These are phyloP conservation scores for Gymnopus androsaceus DNA, from an alignment of 1,284 basidiomycete genomes.

Conservation along the genomic window DNA sequence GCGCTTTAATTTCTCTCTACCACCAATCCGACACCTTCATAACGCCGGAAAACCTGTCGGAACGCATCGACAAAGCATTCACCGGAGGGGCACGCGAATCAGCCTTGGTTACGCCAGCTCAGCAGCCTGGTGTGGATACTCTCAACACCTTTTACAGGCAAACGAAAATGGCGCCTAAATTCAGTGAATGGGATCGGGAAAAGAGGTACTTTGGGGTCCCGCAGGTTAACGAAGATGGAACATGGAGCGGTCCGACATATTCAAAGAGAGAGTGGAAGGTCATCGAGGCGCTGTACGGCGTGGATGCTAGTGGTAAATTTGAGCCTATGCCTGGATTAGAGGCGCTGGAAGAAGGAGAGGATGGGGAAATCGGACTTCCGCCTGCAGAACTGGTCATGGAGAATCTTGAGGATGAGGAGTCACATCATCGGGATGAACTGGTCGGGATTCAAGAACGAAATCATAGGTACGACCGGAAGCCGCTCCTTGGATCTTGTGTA, in stretches of 20 bases:
- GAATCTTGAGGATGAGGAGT: slow-evolving; percentile 24
- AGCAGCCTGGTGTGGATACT: slow-evolving; percentile 8
- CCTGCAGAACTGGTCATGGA: background rate
- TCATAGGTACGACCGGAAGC: background rate
- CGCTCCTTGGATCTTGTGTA: background rate
- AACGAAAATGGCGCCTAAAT: slow-evolving; percentile 38
- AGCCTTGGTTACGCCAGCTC: background rate
- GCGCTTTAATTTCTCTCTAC: slow-evolving; percentile 71
- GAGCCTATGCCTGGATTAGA: slow-evolving; percentile 55
- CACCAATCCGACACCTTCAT: slow-evolving; percentile 69
- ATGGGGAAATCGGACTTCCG: slow-evolving; percentile 23
- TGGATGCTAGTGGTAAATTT: slow-evolving; percentile 33
- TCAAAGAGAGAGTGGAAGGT: slow-evolving; percentile 47
- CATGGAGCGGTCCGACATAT: slow-evolving; percentile 36
- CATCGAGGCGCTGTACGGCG: slow-evolving; percentile 62
- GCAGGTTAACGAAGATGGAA: slow-evolving; percentile 17
- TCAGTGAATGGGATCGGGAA: slow-evolving; percentile 40
- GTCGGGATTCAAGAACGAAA: background rate
- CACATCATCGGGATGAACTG: background rate
- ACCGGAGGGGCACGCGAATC: slow-evolving; percentile 10
- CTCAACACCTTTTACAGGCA: slow-evolving; percentile 14
- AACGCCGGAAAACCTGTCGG: slow-evolving; percentile 64
- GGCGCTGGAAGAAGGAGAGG: slow-evolving; percentile 50
- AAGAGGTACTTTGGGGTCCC: background rate
- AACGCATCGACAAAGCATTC: slow-evolving; percentile 67